These are phyloP conservation scores for Pseudogymnoascus sp. DNA, from an alignment of 2,329 filamentous ascomycete species.

Conservation along the genomic window DNA sequence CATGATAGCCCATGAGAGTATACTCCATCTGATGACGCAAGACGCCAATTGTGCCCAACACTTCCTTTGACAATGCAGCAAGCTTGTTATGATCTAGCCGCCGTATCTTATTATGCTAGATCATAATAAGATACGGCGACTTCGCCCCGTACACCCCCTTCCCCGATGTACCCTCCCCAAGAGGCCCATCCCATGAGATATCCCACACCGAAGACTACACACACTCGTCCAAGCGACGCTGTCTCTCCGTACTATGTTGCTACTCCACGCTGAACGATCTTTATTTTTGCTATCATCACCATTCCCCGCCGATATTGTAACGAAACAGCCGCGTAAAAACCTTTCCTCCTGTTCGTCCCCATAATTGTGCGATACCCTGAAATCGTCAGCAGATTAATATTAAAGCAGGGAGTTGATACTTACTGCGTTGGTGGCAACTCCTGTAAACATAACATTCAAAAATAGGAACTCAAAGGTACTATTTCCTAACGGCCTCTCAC, in stretches of 20 bases:
- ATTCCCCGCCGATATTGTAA: not conserved
- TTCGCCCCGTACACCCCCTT: too few species aligned
- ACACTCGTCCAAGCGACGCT: not conserved
- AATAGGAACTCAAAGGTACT: slow-evolving; percentile 38
- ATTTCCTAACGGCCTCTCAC: slow-evolving; percentile 33
- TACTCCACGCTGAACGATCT: not conserved
- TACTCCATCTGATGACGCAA: too few species aligned
- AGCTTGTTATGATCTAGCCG: too few species aligned
- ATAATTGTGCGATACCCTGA: not conserved
- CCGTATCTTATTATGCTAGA: too few species aligned
- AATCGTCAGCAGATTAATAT: not conserved
- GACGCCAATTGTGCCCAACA: too few species aligned
- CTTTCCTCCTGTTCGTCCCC: not conserved
- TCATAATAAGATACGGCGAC: too few species aligned
- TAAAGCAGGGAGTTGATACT: slow-evolving; percentile 16
- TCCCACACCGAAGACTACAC: not conserved
- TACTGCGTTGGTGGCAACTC: slow-evolving; percentile 36
- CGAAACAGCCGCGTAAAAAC: not conserved
- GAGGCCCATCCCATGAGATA: too few species aligned
- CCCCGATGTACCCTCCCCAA: too few species aligned
- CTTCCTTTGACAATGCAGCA: too few species aligned
- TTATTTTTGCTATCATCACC: not conserved
- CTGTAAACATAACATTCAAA: slow-evolving; percentile 41
- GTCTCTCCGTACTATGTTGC: not conserved
- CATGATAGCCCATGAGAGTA: too few species aligned